These are phyloP conservation scores for Groenewaldozyma auringiensis DNA, from an alignment of 1,139 yeast genomes.

Conservation along the genomic window DNA sequence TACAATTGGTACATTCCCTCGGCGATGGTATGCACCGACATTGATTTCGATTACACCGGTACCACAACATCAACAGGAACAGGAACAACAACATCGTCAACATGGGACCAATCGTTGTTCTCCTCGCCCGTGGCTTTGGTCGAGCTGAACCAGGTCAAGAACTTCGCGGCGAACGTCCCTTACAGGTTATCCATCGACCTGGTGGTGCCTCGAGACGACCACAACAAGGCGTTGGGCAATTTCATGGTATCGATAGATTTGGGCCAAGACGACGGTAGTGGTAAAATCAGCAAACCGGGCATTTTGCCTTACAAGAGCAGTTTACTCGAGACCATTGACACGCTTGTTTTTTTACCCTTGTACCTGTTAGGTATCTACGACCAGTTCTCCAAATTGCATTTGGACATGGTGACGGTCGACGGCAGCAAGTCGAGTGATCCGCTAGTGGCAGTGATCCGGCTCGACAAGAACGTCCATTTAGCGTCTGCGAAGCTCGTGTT, in stretches of 20 bases:
- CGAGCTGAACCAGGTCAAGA: conserved; percentile 12
- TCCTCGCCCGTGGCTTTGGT: conserved; percentile 4
- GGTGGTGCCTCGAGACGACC: conserved; percentile 25
- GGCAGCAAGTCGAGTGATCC: background rate
- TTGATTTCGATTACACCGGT: conserved; percentile 18
- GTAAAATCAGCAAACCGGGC: conserved; percentile 14
- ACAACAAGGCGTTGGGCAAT: conserved; percentile 29
- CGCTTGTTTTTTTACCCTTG: conserved; percentile 26
- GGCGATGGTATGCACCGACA: conserved; percentile 13
- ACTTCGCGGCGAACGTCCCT: conserved; percentile 14
- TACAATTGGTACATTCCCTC: conserved; percentile 22
- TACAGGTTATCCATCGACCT: conserved; percentile 26
- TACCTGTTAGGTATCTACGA: conserved; percentile 22
- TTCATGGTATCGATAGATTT: conserved; percentile 24
- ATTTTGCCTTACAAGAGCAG: conserved; percentile 27
- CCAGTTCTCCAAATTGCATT: conserved; percentile 10
- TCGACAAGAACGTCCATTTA: conserved; percentile 25
- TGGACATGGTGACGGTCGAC: conserved; percentile 12
- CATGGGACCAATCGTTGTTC: no score
- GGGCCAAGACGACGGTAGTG: conserved; percentile 8
- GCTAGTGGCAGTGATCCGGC: conserved; percentile 19
- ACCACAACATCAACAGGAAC: background rate
- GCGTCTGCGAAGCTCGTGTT: conserved; percentile 28
- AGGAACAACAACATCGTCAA: background rate
- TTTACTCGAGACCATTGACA: conserved; percentile 24